Evolutionary conservation across 257 asterid species (phyloP).

Genomic region (Misopates orontium): DNA sequence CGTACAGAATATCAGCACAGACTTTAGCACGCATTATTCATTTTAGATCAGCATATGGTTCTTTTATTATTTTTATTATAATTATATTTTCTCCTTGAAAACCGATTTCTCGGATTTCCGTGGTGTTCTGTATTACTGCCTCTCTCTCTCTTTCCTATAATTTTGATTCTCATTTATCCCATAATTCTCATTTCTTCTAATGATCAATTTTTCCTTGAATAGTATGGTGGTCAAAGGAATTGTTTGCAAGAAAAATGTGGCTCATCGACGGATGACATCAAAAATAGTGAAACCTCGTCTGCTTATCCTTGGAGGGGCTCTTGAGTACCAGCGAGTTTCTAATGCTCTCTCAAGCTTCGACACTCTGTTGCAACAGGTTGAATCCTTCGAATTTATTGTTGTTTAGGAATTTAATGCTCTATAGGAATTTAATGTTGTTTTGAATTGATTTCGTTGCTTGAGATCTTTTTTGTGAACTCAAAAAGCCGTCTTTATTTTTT

Average conservation of each 20-base stretch:
- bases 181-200: slow-evolving; percentile 28
- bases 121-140: slow-evolving; percentile 5
- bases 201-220: slow-evolving; percentile 28
- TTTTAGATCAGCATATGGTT: background rate
- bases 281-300: slow-evolving; percentile 85
- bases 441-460: slow-evolving; percentile 2
- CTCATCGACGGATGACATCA: slow-evolving; percentile 92
- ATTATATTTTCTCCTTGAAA: background rate
- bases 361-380: slow-evolving; percentile 94
- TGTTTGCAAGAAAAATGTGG: slow-evolving; percentile 93
- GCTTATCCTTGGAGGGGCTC: slow-evolving; percentile 94
- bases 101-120: background rate
- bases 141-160: slow-evolving; percentile 3
- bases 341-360: slow-evolving; percentile 89
- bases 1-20: slow-evolving; percentile 1
- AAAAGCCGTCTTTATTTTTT: slow-evolving; percentile 3
- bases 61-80: background rate
- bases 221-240: slow-evolving; percentile 89
- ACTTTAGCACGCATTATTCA: background rate
- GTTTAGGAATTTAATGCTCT: no score
- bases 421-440: no score
- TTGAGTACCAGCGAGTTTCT: slow-evolving; percentile 93
- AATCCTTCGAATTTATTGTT: background rate
- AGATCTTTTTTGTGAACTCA: background rate
- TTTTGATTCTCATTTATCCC: slow-evolving; percentile 21